These are phyloP conservation scores for Pythium dissimile DNA, from an alignment of 352 stramenopile genomes.

Conservation along the genomic window DNA sequence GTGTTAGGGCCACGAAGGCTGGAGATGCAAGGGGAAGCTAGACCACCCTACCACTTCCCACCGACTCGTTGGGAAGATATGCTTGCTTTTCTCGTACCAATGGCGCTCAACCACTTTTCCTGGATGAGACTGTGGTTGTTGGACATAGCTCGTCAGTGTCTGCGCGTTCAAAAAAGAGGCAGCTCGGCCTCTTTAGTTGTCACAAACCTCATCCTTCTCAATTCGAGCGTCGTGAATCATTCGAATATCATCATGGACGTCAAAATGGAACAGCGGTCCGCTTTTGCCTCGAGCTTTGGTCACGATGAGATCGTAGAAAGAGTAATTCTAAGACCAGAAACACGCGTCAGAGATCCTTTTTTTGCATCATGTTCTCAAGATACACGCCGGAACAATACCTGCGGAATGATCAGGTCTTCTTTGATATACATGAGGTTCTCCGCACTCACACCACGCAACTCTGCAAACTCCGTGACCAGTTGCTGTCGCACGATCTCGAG, in stretches of 20 bases:
- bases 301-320: constrained; percentile 99
- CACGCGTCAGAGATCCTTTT: background rate
- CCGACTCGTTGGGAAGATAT: constrained; percentile 98
- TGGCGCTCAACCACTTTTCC: constrained; percentile 97
- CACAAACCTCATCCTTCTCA: constrained; percentile 94
- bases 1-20: too few species aligned
- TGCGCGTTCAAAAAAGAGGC: too few species aligned
- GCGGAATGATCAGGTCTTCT: constrained; percentile 98
- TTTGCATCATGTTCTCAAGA: background rate
- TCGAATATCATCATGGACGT: constrained; percentile 92
- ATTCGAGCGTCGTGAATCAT: constrained; percentile 91
- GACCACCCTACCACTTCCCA: constrained; percentile 95
- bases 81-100: constrained; percentile 99
- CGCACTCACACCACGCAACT: constrained; percentile 86
- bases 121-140: constrained; percentile 92
- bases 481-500: constrained; percentile 88
- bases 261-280: constrained; percentile 97
- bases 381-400: constrained; percentile 34
- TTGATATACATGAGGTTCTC: constrained; percentile 98
- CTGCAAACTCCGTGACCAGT: constrained; percentile 90
- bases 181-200: too few species aligned
- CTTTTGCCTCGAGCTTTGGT: constrained; percentile 97
- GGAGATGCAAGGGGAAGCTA: background rate
- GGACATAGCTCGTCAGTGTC: too few species aligned
- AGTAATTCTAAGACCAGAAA: constrained; percentile 79